phyloP scores from a whole-genome alignment of 2,329 filamentous ascomycete species.

The Rosellinia necatrix region DNA sequence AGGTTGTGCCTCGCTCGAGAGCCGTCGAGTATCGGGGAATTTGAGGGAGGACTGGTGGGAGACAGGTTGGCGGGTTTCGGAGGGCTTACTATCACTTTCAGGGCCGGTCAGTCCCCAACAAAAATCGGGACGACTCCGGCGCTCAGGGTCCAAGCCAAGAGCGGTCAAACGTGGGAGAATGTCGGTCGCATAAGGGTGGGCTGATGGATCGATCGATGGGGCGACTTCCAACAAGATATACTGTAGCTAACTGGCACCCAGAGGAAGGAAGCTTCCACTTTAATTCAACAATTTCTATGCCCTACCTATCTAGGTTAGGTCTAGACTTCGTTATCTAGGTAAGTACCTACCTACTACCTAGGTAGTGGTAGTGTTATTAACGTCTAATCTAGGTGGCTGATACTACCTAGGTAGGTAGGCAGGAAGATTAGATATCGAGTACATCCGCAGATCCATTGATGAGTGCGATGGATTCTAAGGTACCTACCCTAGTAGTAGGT shows the following conservation, averaged over 20 bases:
- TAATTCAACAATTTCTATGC: background rate
- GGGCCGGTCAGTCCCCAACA: conserved; percentile 17
- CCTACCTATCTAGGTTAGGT: no score
- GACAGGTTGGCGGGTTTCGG: background rate
- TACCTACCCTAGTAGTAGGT: no score
- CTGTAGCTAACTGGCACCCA: no score
- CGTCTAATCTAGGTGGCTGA: no score
- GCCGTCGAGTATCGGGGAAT: conserved; percentile 1
- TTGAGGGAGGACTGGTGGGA: background rate
- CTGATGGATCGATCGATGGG: conserved; percentile 16
- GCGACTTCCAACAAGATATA: background rate
- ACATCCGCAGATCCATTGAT: no score
- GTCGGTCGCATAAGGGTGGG: conserved; percentile 10
- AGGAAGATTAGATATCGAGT: no score
- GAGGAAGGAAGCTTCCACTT: background rate
- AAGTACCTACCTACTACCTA: background rate
- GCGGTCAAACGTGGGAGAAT: background rate
- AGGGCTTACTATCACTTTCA: conserved; percentile 16
- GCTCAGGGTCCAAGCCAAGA: conserved; percentile 9
- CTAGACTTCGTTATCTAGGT: no score
- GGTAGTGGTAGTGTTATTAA: no score
- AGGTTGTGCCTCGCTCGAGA: background rate
- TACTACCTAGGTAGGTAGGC: no score
- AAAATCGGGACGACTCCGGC: conserved; percentile 14
- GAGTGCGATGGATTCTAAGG: no score